Evolutionary conservation across 495 filamentous ascomycete species (phyloP), one percentile per base, ranked within the genome.

Genomic region (Aspergillus haitiensis): DNA sequence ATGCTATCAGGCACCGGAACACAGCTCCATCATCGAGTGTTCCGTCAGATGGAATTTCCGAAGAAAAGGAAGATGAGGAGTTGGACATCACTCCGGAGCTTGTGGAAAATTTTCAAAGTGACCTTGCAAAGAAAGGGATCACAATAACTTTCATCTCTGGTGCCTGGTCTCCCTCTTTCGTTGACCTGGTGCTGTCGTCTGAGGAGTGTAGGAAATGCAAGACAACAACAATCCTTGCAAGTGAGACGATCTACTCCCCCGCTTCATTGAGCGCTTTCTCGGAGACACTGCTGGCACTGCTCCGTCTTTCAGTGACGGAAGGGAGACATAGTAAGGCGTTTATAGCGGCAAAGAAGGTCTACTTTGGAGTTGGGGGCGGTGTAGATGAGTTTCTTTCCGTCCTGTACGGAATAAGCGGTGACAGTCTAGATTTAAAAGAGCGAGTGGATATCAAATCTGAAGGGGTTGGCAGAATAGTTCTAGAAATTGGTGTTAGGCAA

Each of bases 211-310:
- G 36, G 0, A 59, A 58, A 11, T 33, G 55, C 56, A 61, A 62
- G 49, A 80, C 75, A 0, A 72, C 94, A 0, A 72, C 94, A 18
- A 74, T 96, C 11, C 77, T 98, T 32, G 94, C 90, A 0, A 92
- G 92, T 16, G 94, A 98, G 74, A 98, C 94, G 6, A 97, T 98
- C 40, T 98, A 98, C 74, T 93, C 90, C 0, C 92, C 91, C 0
- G 77, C 83, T 48, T 88, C 89, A 2, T 78, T 96, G 48, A 68
- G 64, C 10, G 78, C 85, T 3, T 98, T 98, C 74, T 84, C 88
- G 11, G 81, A 87, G 56, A 88, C 88, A 6, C 72, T 98, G 35
- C 69, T 91, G 49, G 75, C 73, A 5, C 67, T 94, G 9, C 70
- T 96, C 56, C 72, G 82, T 50, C 75, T 76, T 5, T 81, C 86